Conservation (phyloP, 2,329 filamentous ascomycete genomes). For the Fusarium piperis region DNA sequence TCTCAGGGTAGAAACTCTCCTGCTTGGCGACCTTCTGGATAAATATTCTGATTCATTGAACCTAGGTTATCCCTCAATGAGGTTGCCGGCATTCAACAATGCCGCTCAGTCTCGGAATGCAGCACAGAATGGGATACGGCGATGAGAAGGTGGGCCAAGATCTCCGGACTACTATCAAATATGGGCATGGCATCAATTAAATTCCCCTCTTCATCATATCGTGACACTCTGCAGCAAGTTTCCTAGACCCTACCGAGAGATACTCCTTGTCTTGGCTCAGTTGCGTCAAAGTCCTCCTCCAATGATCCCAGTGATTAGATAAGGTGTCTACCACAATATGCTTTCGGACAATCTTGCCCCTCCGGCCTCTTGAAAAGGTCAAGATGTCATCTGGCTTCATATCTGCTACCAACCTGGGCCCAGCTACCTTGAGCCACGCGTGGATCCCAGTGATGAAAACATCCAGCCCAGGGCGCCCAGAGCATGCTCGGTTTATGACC, state of each 20-base stretch:
- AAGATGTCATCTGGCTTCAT: not conserved
- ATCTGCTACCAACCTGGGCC: not conserved
- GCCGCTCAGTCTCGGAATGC: not conserved
- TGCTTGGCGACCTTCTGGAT: fast-evolving
- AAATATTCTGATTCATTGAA: not conserved
- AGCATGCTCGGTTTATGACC: not conserved
- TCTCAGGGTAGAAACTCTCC: not conserved
- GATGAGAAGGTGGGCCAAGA: not conserved
- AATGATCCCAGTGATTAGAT: conserved; percentile 20
- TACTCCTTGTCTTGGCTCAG: not conserved
- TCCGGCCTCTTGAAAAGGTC: not conserved
- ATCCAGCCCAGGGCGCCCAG: fast-evolving
- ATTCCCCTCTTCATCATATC: conserved; percentile 4
- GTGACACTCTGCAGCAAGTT: not conserved
- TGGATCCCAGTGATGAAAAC: not conserved
- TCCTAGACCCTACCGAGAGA: not conserved
- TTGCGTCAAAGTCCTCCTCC: conserved; percentile 3
- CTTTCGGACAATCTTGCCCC: not conserved
- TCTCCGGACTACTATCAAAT: not conserved
- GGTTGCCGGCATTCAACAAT: not conserved
- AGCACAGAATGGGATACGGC: not conserved
- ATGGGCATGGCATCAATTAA: too few relatives aligned
- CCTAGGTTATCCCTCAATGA: not conserved
- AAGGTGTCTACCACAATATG: not conserved
- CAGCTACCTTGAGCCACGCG: conserved; percentile 5